Evolutionary conservation across 2,329 filamentous ascomycete species (phyloP), one percentile per base, ranked within the genome.

Genomic region (Xylaria sp.): DNA sequence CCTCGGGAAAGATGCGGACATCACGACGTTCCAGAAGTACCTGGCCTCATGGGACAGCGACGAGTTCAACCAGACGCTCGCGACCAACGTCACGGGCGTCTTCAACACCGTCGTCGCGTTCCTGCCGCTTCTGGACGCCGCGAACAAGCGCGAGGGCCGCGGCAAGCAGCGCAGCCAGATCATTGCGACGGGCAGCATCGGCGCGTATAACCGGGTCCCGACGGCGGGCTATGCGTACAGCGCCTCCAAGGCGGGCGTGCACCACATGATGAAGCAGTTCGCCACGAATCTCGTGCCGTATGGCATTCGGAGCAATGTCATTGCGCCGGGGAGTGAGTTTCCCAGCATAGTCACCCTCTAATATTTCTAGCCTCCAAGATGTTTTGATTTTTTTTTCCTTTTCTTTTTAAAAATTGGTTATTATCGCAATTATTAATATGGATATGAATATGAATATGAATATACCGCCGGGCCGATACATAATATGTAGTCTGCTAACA

Each of bases 191-290:
- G 83, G 83, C 23, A 87, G 82, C 55, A 89, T 91, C 75, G 86
- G 81, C 1, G 88, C 84, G 0, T 85, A 89, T 58, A 85, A 88
- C 72, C 82, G 88, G 49, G 75, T 82, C 31, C 78, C 84, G 0
- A 82, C 88, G 60, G 83, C 85, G 25, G 87, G 90, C 64, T 90
- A 87, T 72, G 82, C 84, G 0, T 91, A 91, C 76, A 87, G 87
- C 59, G 81, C 85, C 0, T 86, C 84, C 57, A 91, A 92, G 76
- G 87, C 85, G 0, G 89, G 84, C 0, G 84, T 86, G 0, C 84
- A 87, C 1, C 88, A 91, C 67, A 74, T 91, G 67, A 86, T 86
- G 25, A 90, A 89, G 74, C 81, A 89, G 70, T 82, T 91, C 74
- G 83, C 84, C 6, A 85, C 87, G 19, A 82, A 85, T 69, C 81